phyloP scores from a whole-genome alignment of 805 yeast species.

The Priceomyces castillae region DNA sequence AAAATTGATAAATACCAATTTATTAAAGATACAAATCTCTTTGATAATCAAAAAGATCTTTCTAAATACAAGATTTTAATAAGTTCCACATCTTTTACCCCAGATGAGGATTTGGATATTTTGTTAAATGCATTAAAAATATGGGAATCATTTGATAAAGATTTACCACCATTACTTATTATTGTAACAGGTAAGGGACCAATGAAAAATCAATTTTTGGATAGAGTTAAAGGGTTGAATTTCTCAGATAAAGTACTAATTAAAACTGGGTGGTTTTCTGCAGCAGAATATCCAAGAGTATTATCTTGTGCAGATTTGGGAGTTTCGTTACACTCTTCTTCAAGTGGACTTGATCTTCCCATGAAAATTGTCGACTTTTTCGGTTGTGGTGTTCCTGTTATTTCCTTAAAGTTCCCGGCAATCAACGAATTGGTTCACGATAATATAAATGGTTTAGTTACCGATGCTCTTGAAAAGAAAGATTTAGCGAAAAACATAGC shows the following conservation, averaged over 20 bases:
- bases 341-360: conserved; percentile 92
- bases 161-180: conserved; percentile 52
- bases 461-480: conserved; percentile 19
- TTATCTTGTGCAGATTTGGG: conserved; percentile 82
- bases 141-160: conserved; percentile 44
- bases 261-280: conserved; percentile 69
- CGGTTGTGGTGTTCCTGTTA: conserved; percentile 93
- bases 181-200: conserved; percentile 99
- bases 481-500: conserved; percentile 24
- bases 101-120: conserved; percentile 83
- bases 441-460: conserved; percentile 62
- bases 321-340: conserved; percentile 83
- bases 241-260: conserved; percentile 53
- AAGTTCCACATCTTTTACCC: conserved; percentile 91
- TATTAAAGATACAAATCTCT: conserved; percentile 24
- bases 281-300: conserved; percentile 76
- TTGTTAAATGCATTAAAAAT: conserved; percentile 64
- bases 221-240: conserved; percentile 41
- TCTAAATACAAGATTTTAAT: conserved; percentile 61
- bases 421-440: conserved; percentile 72
- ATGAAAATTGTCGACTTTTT: conserved; percentile 96
- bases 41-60: conserved; percentile 21
- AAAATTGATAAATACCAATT: conserved; percentile 33
- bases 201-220: conserved; percentile 50
- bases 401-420: conserved; percentile 74